phyloP scores from a whole-genome alignment of 179 eudicot genomes.

The Spergularia azorica region DNA sequence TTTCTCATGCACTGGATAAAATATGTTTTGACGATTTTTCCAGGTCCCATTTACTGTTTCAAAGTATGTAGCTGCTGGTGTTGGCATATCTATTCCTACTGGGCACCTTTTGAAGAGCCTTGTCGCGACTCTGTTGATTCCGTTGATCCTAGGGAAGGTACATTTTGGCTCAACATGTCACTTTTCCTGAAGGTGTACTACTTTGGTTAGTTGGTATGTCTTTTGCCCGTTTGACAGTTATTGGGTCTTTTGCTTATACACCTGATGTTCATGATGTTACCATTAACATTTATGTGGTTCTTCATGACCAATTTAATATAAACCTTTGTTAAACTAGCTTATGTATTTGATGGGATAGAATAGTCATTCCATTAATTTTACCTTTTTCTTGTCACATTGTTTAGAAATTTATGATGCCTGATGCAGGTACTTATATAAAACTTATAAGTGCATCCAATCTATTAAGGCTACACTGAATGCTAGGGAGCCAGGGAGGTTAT shows the following conservation, averaged over 20 bases:
- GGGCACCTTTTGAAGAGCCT: conserved; percentile 76
- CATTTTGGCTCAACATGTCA: conserved; percentile 13
- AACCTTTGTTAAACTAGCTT: not conserved
- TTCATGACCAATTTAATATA: not conserved
- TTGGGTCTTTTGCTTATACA: not conserved
- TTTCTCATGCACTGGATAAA: not conserved
- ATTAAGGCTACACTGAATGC: no score
- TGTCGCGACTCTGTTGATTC: conserved; percentile 70
- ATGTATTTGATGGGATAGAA: not conserved
- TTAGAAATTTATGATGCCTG: not conserved
- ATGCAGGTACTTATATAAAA: not conserved
- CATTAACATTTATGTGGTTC: not conserved
- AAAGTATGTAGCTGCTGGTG: conserved; percentile 76
- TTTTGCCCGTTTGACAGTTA: not conserved
- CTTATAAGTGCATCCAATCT: not conserved
- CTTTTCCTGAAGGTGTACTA: not conserved
- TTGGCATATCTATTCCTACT: conserved; percentile 81
- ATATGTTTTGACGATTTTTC: conserved; percentile 2
- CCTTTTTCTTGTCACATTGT: not conserved
- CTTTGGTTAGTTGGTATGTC: not conserved
- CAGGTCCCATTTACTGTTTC: conserved; percentile 89
- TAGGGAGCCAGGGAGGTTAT: no score
- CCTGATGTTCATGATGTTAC: not conserved
- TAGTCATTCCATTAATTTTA: not conserved
- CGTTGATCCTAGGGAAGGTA: conserved; percentile 91